A percentile compares a stretch with the other conserved stretches of the same genome.
These are phyloP conservation scores for Beauveria sp. DNA, from an alignment of 2,329 filamentous ascomycete species.

Conservation along the genomic window DNA sequence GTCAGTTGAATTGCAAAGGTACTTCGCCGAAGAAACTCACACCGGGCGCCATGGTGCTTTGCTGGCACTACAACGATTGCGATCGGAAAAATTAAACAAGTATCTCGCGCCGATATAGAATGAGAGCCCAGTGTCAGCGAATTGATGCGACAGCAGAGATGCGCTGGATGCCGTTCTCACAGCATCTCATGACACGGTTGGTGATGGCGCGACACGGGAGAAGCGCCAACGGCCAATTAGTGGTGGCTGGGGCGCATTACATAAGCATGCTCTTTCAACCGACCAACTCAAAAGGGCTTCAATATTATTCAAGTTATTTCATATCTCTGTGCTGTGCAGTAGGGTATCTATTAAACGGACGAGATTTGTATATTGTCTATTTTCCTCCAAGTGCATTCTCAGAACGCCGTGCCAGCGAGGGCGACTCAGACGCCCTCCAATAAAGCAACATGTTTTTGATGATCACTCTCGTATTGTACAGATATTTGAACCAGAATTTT, in stretches of 20 bases:
- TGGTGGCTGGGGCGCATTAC: conserved; percentile 5
- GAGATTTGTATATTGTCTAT: conserved; percentile 12
- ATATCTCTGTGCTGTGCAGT: background rate
- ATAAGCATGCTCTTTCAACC: conserved; percentile 1
- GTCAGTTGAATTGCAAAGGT: background rate
- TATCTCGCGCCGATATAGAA: background rate
- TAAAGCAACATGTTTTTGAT: conserved; percentile 8
- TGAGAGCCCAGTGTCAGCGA: background rate
- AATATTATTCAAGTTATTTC: background rate
- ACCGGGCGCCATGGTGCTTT: conserved; percentile 11
- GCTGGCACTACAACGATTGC: background rate
- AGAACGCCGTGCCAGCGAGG: conserved; percentile 10
- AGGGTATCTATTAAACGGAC: background rate
- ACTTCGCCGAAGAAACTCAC: background rate
- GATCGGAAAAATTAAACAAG: background rate
- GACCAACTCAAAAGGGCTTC: background rate
- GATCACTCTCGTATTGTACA: conserved; percentile 11
- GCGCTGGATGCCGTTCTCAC: background rate
- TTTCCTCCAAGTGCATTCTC: conserved; percentile 4
- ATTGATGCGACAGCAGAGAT: conserved; percentile 10
- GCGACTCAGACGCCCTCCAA: background rate
- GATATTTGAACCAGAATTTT: background rate
- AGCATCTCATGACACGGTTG: conserved; percentile 11
- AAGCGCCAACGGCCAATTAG: background rate
- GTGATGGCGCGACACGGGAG: conserved; percentile 6